phyloP scores from a whole-genome alignment of 2,329 filamentous ascomycete species.

The Pseudogymnoascus verrucosus region DNA sequence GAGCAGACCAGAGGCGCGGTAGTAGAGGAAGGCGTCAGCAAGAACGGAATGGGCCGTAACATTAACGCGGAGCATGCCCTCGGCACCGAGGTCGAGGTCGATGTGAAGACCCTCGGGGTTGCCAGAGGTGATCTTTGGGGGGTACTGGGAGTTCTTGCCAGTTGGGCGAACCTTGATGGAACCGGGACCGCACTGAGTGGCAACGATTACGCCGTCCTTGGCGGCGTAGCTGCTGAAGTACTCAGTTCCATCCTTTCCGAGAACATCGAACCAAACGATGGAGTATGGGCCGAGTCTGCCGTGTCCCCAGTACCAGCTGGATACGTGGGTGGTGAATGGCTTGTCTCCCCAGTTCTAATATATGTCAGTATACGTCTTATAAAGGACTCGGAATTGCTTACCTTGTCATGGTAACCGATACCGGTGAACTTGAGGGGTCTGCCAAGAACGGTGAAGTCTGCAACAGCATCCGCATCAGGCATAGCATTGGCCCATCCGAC shows the following conservation, averaged over 20 bases:
- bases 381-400: conserved; percentile 11
- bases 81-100: background rate
- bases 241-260: conserved; percentile 22
- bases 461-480: conserved; percentile 28
- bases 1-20: background rate
- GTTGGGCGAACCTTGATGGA: conserved; percentile 17
- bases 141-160: conserved; percentile 15
- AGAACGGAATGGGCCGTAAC: background rate
- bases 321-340: conserved; percentile 28
- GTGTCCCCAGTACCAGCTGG: conserved; percentile 40
- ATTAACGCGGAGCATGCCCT: background rate
- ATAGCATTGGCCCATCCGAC: conserved; percentile 33
- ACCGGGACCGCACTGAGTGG: conserved; percentile 22
- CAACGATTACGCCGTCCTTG: conserved; percentile 23
- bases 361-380: background rate
- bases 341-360: conserved; percentile 35
- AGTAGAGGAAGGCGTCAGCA: background rate
- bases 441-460: conserved; percentile 23
- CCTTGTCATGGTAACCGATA: conserved; percentile 39
- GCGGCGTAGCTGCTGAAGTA: conserved; percentile 26
- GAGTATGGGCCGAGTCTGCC: conserved; percentile 34
- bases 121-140: conserved; percentile 9
- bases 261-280: conserved; percentile 36
- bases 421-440: conserved; percentile 29
- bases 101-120: conserved; percentile 1